Percentiles rank a stretch among this genome's conserved stretches.
Conservation (phyloP, 495 filamentous ascomycete genomes). For the Talaromyces nanjingensis region DNA sequence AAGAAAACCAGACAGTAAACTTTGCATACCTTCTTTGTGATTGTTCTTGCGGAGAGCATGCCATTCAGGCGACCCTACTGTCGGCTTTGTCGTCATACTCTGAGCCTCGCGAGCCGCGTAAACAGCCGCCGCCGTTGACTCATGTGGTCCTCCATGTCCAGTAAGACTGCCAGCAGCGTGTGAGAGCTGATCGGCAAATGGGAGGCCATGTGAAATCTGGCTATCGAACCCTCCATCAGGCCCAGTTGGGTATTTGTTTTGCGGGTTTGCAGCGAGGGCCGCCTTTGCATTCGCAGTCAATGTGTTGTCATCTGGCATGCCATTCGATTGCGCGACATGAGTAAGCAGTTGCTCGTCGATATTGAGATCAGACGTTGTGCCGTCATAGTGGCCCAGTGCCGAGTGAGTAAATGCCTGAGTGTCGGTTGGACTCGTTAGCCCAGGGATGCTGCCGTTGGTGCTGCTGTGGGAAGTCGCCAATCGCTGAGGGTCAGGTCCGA, state of each 20-base stretch:
- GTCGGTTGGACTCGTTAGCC: constrained; percentile 16
- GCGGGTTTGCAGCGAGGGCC: constrained; percentile 39
- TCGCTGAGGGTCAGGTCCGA: constrained; percentile 36
- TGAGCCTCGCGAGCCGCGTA: constrained; percentile 40
- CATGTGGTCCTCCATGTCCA: constrained; percentile 27
- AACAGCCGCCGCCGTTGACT: constrained; percentile 42
- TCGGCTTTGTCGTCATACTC: constrained; percentile 60
- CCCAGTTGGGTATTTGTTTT: constrained; percentile 38
- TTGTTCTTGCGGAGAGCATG: constrained; percentile 96
- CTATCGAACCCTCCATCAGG: constrained; percentile 36
- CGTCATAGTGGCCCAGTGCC: constrained; percentile 32
- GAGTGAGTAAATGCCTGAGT: constrained; percentile 32
- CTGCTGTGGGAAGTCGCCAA: constrained; percentile 38
- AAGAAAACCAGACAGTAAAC: background rate
- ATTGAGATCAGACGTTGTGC: constrained; percentile 30
- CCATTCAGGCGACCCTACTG: constrained; percentile 95
- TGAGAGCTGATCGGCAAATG: constrained; percentile 40
- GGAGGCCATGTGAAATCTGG: constrained; percentile 31
- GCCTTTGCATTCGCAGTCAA: constrained; percentile 38
- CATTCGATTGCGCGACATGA: constrained; percentile 40
- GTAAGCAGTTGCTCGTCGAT: constrained; percentile 46
- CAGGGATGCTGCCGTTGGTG: constrained; percentile 38
- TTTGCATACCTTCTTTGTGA: constrained; percentile 85
- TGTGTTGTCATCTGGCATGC: constrained; percentile 39
- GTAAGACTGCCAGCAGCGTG: constrained; percentile 25